Evolutionary conservation across 371 early-diverging fungal species (phyloP).

Genomic region (Batrachochytrium dendrobatidis): DNA sequence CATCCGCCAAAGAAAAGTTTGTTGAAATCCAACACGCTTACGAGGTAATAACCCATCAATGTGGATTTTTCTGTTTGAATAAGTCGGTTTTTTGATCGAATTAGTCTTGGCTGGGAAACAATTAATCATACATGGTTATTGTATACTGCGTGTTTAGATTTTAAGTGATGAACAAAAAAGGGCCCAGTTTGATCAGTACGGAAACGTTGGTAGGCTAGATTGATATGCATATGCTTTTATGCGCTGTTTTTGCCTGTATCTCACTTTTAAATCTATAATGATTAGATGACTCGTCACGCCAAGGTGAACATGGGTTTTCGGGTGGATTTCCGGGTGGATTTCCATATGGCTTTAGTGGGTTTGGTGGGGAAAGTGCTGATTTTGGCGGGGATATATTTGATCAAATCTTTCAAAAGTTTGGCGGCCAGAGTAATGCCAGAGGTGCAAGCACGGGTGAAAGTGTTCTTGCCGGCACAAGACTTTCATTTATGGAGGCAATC

Average conservation of each 20-base stretch:
- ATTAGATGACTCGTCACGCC: too few species aligned
- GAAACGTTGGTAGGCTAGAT: slow-evolving; percentile 50
- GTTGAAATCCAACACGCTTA: slow-evolving; percentile 93
- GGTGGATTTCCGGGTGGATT: slow-evolving; percentile 23
- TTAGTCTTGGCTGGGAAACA: neutral
- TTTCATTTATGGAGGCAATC: slow-evolving; percentile 86
- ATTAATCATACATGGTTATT: slow-evolving; percentile 3
- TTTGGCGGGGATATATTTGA: slow-evolving; percentile 21
- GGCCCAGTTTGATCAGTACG: slow-evolving; percentile 84
- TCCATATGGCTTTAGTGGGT: slow-evolving; percentile 17
- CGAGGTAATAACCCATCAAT: slow-evolving; percentile 40
- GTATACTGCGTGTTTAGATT: slow-evolving; percentile 37
- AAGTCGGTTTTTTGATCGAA: slow-evolving; percentile 3
- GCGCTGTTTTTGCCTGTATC: too few species aligned
- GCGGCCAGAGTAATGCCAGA: slow-evolving; percentile 22
- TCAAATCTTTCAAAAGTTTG: slow-evolving; percentile 44
- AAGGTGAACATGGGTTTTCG: slow-evolving; percentile 38
- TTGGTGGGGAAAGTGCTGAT: slow-evolving; percentile 10
- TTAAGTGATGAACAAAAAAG: slow-evolving; percentile 85
- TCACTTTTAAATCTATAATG: too few species aligned
- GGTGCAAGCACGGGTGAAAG: slow-evolving; percentile 5
- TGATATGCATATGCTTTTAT: too few species aligned
- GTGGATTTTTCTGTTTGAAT: neutral
- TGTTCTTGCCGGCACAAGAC: slow-evolving; percentile 28
- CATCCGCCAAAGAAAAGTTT: slow-evolving; percentile 87